Evolutionary conservation across 805 yeast genomes (phyloP).

Genomic region (Candida bentonensis): DNA sequence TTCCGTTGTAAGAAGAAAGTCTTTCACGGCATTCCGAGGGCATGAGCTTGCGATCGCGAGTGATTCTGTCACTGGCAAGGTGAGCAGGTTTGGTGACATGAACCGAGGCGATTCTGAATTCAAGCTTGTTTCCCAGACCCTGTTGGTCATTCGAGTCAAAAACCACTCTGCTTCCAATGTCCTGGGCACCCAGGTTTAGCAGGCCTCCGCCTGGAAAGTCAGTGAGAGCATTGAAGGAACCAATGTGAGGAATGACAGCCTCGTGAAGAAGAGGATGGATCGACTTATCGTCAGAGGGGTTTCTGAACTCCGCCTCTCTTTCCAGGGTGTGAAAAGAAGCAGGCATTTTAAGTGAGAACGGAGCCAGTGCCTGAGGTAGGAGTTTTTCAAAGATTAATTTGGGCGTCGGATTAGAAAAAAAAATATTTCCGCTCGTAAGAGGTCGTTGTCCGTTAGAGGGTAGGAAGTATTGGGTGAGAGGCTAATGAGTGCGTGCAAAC

Average conservation of each 20-base stretch:
- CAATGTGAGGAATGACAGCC: slow-evolving; percentile 90
- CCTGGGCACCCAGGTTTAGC: slow-evolving; percentile 70
- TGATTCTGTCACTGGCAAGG: slow-evolving; percentile 52
- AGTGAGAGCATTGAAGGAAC: slow-evolving; percentile 89
- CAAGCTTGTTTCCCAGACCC: slow-evolving; percentile 72
- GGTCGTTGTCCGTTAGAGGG: neutral
- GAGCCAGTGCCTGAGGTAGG: neutral
- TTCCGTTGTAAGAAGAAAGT: slow-evolving; percentile 66
- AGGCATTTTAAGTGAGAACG: neutral
- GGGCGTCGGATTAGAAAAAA: neutral
- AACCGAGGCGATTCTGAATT: slow-evolving; percentile 74
- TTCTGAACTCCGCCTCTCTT: slow-evolving; percentile 68
- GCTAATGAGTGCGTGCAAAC: too few species aligned
- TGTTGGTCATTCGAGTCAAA: slow-evolving; percentile 64
- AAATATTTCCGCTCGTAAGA: neutral
- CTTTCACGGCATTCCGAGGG: slow-evolving; percentile 90
- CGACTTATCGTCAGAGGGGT: slow-evolving; percentile 80
- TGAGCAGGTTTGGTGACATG: slow-evolving; percentile 81
- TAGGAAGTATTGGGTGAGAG: too few species aligned
- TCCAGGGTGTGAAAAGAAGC: slow-evolving; percentile 72
- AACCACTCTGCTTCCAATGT: slow-evolving; percentile 73
- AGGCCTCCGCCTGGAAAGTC: slow-evolving; percentile 81
- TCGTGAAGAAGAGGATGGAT: slow-evolving; percentile 72
- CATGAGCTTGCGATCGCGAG: slow-evolving; percentile 61
- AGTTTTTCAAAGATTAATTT: neutral